Conservation (phyloP, 768 basidiomycete species). For the Boletus pseudopeckii region DNA sequence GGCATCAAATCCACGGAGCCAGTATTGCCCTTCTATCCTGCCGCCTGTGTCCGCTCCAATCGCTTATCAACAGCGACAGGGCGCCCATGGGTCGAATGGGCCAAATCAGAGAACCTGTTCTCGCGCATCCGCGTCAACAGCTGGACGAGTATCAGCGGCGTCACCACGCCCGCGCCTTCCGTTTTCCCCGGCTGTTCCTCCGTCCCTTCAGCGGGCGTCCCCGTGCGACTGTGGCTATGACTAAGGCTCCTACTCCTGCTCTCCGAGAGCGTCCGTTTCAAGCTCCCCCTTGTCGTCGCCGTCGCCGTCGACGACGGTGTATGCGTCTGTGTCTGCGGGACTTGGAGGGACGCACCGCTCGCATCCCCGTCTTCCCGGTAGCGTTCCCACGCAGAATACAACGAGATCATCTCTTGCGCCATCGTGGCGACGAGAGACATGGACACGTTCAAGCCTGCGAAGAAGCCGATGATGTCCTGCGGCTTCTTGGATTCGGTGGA, state of each 20-base stretch:
- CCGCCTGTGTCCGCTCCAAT: constrained; percentile 68
- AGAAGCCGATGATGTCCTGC: constrained; percentile 75
- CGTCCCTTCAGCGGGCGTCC: constrained; percentile 25
- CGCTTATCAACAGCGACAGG: constrained; percentile 65
- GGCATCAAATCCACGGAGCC: background rate
- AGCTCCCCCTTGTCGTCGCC: constrained; percentile 16
- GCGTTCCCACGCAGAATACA: constrained; percentile 87
- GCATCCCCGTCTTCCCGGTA: constrained; percentile 64
- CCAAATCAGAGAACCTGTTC: constrained; percentile 52
- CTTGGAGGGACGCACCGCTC: constrained; percentile 27
- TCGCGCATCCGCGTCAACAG: constrained; percentile 69
- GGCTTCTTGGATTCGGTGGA: constrained; percentile 33
- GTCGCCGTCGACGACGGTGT: constrained; percentile 7
- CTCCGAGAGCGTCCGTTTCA: constrained; percentile 23
- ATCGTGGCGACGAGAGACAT: constrained; percentile 78
- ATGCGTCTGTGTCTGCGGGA: background rate
- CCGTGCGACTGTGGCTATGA: constrained; percentile 23
- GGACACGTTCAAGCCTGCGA: constrained; percentile 83
- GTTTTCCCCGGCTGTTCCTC: constrained; percentile 17
- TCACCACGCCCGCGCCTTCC: constrained; percentile 38
- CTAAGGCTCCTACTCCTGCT: constrained; percentile 26
- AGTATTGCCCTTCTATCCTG: constrained; percentile 34
- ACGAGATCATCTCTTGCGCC: constrained; percentile 84
- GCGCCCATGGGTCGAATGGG: constrained; percentile 46
- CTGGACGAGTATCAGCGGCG: constrained; percentile 53